phyloP scores from a whole-genome alignment of 345 rosid species.

The Citrus maxima region DNA sequence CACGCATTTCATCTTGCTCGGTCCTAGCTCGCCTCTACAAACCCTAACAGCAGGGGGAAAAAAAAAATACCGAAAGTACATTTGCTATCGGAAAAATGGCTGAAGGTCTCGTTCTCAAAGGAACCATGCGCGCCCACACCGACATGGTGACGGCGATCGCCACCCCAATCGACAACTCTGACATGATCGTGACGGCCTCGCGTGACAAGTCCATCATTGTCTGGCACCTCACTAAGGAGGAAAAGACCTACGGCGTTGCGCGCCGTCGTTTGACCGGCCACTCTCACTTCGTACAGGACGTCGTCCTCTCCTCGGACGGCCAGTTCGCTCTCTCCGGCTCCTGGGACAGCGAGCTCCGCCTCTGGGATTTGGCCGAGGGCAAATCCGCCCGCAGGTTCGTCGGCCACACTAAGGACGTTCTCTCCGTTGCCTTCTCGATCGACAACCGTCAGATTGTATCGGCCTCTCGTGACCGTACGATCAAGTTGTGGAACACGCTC shows the following conservation, averaged over 20 bases:
- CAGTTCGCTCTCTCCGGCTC: slow-evolving; percentile 97
- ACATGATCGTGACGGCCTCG: slow-evolving; percentile 87
- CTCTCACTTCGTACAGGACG: slow-evolving; percentile 91
- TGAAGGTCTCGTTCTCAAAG: slow-evolving; percentile 67
- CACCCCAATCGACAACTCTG: slow-evolving; percentile 80
- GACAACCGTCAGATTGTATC: slow-evolving; percentile 98
- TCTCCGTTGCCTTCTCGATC: slow-evolving; percentile 92
- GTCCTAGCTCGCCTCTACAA: not conserved
- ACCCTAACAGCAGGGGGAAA: not conserved
- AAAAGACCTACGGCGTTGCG: slow-evolving; percentile 72
- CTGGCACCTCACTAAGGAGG: slow-evolving; percentile 93
- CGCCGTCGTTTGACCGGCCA: slow-evolving; percentile 94
- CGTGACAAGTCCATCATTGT: slow-evolving; percentile 95
- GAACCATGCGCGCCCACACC: slow-evolving; percentile 96
- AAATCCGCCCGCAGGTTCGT: slow-evolving; percentile 80
- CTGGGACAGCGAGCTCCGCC: slow-evolving; percentile 99
- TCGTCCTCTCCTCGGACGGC: slow-evolving; percentile 91
- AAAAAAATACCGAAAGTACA: not conserved
- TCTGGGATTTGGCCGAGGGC: slow-evolving; percentile 89
- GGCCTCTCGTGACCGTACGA: slow-evolving; percentile 92
- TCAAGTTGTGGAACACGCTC: slow-evolving; percentile 91
- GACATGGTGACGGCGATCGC: slow-evolving; percentile 97
- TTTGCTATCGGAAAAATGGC: slow-evolving; percentile 40
- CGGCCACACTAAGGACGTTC: slow-evolving; percentile 92
- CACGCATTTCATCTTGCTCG: not conserved